Conservation (phyloP, 1,284 basidiomycete genomes). For the Meripilus lineatus region DNA sequence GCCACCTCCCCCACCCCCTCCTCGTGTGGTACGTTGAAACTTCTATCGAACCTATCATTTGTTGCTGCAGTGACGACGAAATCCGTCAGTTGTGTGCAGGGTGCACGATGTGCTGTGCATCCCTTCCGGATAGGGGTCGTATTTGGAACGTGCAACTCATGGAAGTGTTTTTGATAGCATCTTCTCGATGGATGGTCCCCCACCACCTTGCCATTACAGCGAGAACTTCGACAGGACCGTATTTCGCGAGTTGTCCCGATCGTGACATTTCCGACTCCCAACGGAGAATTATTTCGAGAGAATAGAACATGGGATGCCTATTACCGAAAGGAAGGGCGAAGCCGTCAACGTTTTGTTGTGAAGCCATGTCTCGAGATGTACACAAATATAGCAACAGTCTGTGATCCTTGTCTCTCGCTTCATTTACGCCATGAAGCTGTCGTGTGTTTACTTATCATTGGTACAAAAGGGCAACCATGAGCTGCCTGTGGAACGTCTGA, state of each 20-base stretch:
- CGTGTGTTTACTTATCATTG: too few relatives aligned
- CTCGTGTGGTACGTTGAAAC: slow-evolving; percentile 59
- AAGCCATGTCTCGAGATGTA: neutral
- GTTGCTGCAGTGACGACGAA: slow-evolving; percentile 15
- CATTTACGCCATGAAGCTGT: too few relatives aligned
- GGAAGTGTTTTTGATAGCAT: slow-evolving; percentile 44
- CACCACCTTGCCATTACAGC: slow-evolving; percentile 44
- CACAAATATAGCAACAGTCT: too few relatives aligned
- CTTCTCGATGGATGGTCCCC: slow-evolving; percentile 43
- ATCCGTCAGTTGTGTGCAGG: neutral
- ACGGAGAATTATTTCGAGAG: slow-evolving; percentile 10
- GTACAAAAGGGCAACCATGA: slow-evolving; percentile 1
- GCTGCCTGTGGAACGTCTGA: neutral
- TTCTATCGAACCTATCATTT: slow-evolving; percentile 29
- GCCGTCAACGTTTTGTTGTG: slow-evolving; percentile 3
- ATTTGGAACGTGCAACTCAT: slow-evolving; percentile 28
- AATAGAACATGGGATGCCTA: slow-evolving; percentile 10
- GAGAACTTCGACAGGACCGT: slow-evolving; percentile 35
- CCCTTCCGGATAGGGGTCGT: slow-evolving; percentile 48
- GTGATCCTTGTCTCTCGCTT: too few relatives aligned
- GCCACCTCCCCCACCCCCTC: slow-evolving; percentile 60
- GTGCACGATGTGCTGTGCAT: neutral
- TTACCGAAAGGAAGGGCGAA: slow-evolving; percentile 2
- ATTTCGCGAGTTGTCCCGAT: neutral
- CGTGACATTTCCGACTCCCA: slow-evolving; percentile 3